Conservation (phyloP, 1,284 basidiomycete species). For the Tylopilus sp. region DNA sequence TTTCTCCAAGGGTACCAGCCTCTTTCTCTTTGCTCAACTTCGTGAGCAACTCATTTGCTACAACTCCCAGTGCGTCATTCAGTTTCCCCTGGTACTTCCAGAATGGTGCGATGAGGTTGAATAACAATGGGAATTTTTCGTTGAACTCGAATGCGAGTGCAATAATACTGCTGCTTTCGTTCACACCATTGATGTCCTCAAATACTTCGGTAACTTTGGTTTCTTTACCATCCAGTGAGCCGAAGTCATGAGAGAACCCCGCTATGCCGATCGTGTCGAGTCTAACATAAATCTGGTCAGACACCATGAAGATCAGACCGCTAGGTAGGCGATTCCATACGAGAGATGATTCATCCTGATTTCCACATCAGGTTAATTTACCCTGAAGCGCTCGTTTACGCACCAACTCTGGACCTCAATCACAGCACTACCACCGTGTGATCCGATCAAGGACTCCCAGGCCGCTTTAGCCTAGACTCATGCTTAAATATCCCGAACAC, state of each 20-base stretch:
- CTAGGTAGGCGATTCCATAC: slow-evolving; percentile 33
- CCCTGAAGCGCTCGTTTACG: not conserved
- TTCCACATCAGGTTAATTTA: slow-evolving; percentile 11
- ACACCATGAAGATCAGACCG: slow-evolving; percentile 9
- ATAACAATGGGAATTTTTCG: slow-evolving; percentile 41
- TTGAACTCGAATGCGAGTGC: slow-evolving; percentile 40
- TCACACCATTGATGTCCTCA: slow-evolving; percentile 35
- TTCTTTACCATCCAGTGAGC: slow-evolving; percentile 46
- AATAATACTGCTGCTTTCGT: slow-evolving; percentile 21
- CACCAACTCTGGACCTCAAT: slow-evolving; percentile 50
- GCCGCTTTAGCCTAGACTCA: slow-evolving; percentile 34
- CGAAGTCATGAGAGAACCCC: slow-evolving; percentile 59
- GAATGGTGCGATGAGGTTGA: slow-evolving; percentile 42
- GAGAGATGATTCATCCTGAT: slow-evolving; percentile 52
- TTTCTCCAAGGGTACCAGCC: slow-evolving; percentile 27
- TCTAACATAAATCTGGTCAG: slow-evolving; percentile 36
- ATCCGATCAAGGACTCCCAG: slow-evolving; percentile 50
- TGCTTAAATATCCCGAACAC: not conserved
- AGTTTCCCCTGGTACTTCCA: slow-evolving; percentile 37
- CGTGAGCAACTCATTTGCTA: slow-evolving; percentile 46
- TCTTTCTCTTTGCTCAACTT: slow-evolving; percentile 42
- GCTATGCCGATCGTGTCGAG: slow-evolving; percentile 59
- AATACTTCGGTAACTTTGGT: slow-evolving; percentile 46
- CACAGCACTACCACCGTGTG: slow-evolving; percentile 25
- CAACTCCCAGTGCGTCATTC: slow-evolving; percentile 40